Evolutionary conservation across 768 basidiomycete genomes (phyloP), one percentile per base, ranked within the genome.

Genomic region (Paxillus involutus): DNA sequence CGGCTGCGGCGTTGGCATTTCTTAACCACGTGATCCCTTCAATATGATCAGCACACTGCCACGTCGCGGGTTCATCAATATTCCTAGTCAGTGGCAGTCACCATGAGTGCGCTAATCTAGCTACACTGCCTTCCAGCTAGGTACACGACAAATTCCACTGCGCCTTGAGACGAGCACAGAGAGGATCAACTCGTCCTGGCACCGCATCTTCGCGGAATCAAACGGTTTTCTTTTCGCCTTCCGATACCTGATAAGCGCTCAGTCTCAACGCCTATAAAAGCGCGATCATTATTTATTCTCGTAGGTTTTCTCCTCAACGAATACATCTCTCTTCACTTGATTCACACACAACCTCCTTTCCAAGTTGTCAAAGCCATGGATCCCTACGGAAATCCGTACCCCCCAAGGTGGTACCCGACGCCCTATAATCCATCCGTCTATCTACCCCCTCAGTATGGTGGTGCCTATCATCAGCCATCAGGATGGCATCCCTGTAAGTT

Each of bases 351-450:
- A 29, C 47, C 37, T 39, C 21, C 46, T 8, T 3, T 35, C 14
- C 10, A 35, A 14, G 12, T 12, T 33, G 32, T 33, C 32, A 33
- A 13, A 0, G 9, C 4, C 47, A 70, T 70, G 68, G 55, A 66
- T 60, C 66, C 62, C 1, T 70, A 59, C 45, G 33, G 43, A 29
- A 63, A 60, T 35, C 53, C 30, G 9, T 54, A 53, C 41, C 56
- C 65, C 17, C 46, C 21, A 8, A 26, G 26, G 24, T 70, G 60
- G 57, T 63, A 64, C 49, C 68, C 59, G 39, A 57, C 64, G 13
- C 53, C 56, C 24, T 71, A 69, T 39, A 71, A 70, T 9, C 70
- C 68, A 0, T 64, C 66, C 26, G 55, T 72, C 37, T 72, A 68
- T 37, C 35, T 66, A 19, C 69, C 68, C 47, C 54, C 58, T 32